Percentiles rank a stretch among this genome's conserved stretches.
Evolutionary conservation across 23 red algal species (phyloP).

Genomic region (Gracilaria domingensis): DNA sequence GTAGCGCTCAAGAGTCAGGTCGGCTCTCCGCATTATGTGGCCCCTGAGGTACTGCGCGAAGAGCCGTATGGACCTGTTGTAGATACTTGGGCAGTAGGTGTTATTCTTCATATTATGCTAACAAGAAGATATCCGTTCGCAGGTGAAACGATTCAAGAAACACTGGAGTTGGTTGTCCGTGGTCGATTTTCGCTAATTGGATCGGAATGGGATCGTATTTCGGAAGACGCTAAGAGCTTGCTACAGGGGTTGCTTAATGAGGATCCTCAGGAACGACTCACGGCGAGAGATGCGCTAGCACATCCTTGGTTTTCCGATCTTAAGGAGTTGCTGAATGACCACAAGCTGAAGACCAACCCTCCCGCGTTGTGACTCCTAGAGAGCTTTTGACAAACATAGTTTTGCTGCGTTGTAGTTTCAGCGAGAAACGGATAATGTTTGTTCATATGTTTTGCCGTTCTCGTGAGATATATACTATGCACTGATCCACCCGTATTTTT

Average conservation of each 20-base stretch:
- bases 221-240: slow-evolving; percentile 83
- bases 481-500: neutral
- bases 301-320: slow-evolving; percentile 87
- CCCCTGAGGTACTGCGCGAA: slow-evolving; percentile 86
- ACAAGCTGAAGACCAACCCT: neutral
- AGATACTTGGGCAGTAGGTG: slow-evolving; percentile 93
- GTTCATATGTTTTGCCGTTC: slow-evolving; percentile 19
- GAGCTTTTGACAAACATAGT: neutral
- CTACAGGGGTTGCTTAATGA: slow-evolving; percentile 82
- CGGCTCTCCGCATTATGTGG: slow-evolving; percentile 92
- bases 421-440: neutral
- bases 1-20: slow-evolving; percentile 88
- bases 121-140: slow-evolving; percentile 92
- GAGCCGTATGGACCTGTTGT: slow-evolving; percentile 83
- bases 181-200: slow-evolving; percentile 81
- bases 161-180: slow-evolving; percentile 76
- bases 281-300: slow-evolving; percentile 78
- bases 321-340: slow-evolving; percentile 7
- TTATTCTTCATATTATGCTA: slow-evolving; percentile 97
- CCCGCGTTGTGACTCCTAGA: neutral
- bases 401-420: slow-evolving; percentile 3
- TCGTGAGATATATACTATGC: neutral
- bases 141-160: slow-evolving; percentile 93
- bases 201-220: slow-evolving; percentile 87
- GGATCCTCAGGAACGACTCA: slow-evolving; percentile 86